A percentile compares a stretch with the other conserved stretches of the same genome.
Conservation (phyloP, 148 eudicot species). For the Pharnaceum exiguum region DNA sequence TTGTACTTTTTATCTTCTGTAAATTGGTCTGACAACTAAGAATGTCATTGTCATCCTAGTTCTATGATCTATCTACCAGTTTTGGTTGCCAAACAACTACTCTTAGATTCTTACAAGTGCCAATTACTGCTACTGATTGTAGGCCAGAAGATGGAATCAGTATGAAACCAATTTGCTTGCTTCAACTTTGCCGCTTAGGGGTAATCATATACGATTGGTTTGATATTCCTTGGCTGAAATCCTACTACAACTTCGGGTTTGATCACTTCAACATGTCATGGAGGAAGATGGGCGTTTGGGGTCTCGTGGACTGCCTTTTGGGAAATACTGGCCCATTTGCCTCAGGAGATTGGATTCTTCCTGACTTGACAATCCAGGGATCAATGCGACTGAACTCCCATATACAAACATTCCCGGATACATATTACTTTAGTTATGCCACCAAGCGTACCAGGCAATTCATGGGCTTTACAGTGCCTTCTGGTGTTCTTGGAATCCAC, state of each 20-base stretch:
- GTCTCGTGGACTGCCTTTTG: constrained; percentile 61
- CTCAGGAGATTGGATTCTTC: constrained; percentile 92
- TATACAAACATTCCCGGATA: constrained; percentile 67
- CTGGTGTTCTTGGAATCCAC: constrained; percentile 63
- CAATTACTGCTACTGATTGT: constrained; percentile 9
- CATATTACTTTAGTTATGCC: constrained; percentile 93
- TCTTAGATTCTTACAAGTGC: background rate
- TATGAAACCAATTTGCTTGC: constrained; percentile 62
- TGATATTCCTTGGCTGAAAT: constrained; percentile 69
- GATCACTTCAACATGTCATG: constrained; percentile 88
- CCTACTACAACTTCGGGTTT: constrained; percentile 81
- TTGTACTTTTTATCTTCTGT: background rate
- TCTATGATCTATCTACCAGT: background rate
- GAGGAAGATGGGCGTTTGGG: constrained; percentile 66
- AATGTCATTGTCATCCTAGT: constrained; percentile 6
- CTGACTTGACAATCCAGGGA: constrained; percentile 84
- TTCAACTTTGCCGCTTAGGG: constrained; percentile 64
- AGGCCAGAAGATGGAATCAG: constrained; percentile 80
- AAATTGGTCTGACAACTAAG: background rate
- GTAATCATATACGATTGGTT: constrained; percentile 82
- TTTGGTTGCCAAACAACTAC: background rate
- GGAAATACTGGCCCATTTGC: constrained; percentile 86
- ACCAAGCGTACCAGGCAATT: constrained; percentile 69
- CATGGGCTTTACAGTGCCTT: constrained; percentile 64
- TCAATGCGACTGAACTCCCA: constrained; percentile 58